These are phyloP conservation scores for Saccharomyces kudriavzevii DNA, from an alignment of 805 yeast genomes.

Conservation along the genomic window DNA sequence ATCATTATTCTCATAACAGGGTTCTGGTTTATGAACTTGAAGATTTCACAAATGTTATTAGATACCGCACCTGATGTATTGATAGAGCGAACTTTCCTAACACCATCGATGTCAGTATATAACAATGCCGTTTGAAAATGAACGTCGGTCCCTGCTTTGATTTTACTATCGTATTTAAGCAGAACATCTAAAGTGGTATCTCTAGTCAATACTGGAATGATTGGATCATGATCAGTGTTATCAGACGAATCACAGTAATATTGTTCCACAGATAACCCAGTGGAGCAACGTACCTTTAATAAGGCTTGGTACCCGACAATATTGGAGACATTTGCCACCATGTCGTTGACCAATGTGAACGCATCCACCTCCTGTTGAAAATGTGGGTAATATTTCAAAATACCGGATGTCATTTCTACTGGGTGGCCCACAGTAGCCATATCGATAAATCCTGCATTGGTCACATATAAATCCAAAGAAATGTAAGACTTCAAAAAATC, in stretches of 20 bases:
- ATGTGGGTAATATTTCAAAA: constrained; percentile 52
- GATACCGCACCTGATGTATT: constrained; percentile 79
- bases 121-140: constrained; percentile 87
- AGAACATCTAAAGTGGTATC: constrained; percentile 64
- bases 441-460: constrained; percentile 59
- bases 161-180: constrained; percentile 66
- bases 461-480: constrained; percentile 70
- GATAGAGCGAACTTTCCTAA: constrained; percentile 76
- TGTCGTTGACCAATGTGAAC: constrained; percentile 49
- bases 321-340: constrained; percentile 43
- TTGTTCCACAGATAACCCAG: constrained; percentile 71
- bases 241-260: constrained; percentile 58
- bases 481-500: constrained; percentile 50
- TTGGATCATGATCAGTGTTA: constrained; percentile 47
- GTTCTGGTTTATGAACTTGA: constrained; percentile 74
- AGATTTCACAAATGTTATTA: constrained; percentile 62
- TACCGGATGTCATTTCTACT: constrained; percentile 64
- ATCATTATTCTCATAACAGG: constrained; percentile 46
- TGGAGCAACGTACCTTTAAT: constrained; percentile 77
- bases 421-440: constrained; percentile 64
- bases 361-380: constrained; percentile 68
- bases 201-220: constrained; percentile 54
- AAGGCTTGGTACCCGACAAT: constrained; percentile 71
- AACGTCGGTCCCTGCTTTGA: constrained; percentile 59
- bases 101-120: constrained; percentile 71